These are phyloP conservation scores for Rhododendron vialii DNA, from an alignment of 148 eudicot species.

Conservation along the genomic window DNA sequence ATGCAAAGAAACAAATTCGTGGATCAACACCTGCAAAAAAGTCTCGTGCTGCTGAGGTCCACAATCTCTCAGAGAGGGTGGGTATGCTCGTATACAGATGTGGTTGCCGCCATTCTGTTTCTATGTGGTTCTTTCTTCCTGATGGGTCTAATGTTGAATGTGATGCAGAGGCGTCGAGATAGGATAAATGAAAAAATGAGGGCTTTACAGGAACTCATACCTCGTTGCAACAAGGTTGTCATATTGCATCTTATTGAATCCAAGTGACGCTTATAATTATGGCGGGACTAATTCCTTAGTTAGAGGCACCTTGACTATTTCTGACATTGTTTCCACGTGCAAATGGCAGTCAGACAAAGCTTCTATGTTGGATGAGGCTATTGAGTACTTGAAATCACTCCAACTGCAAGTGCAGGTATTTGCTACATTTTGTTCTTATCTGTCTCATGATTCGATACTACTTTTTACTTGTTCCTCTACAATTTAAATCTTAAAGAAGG, in stretches of 20 bases:
- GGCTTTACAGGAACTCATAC: slow-evolving; percentile 83
- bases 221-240: slow-evolving; percentile 75
- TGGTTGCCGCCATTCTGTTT: not conserved
- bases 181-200: slow-evolving; percentile 83
- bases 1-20: slow-evolving; percentile 40
- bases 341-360: slow-evolving; percentile 67
- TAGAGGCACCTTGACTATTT: not conserved
- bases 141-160: slow-evolving; percentile 3
- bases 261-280: not conserved
- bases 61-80: slow-evolving; percentile 93
- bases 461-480: not conserved
- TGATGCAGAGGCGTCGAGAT: slow-evolving; percentile 74
- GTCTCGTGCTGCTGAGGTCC: slow-evolving; percentile 94
- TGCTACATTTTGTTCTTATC: not conserved
- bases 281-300: not conserved
- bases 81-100: slow-evolving; percentile 29
- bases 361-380: slow-evolving; percentile 89
- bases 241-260: not conserved
- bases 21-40: slow-evolving; percentile 57
- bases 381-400: slow-evolving; percentile 70
- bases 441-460: not conserved
- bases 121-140: not conserved
- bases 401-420: slow-evolving; percentile 80
- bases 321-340: not conserved
- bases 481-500: not conserved